phyloP scores from a whole-genome alignment of 177 flowering plant species.

The Telopea speciosissima region DNA sequence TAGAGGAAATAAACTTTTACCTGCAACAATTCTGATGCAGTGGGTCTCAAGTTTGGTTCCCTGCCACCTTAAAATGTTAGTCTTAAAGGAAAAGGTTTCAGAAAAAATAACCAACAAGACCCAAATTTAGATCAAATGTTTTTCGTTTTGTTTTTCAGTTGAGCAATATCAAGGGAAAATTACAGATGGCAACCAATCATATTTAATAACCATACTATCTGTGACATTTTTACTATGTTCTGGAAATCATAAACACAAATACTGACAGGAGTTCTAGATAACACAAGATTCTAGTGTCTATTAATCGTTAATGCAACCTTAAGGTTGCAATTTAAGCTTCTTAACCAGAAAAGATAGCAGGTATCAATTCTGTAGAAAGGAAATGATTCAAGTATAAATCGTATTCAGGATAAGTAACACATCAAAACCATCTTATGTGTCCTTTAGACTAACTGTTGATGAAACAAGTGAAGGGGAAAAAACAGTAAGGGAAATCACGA shows the following conservation, averaged over 20 bases:
- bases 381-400: too few species aligned
- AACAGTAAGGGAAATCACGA: neutral
- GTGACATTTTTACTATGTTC: too few species aligned
- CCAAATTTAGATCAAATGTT: neutral
- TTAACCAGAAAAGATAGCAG: too few species aligned
- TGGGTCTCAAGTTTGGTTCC: constrained; percentile 73
- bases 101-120: neutral
- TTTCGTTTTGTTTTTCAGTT: neutral
- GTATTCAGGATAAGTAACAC: too few species aligned
- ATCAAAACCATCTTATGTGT: too few species aligned
- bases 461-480: neutral
- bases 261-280: too few species aligned
- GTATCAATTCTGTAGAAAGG: too few species aligned
- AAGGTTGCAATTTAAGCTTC: too few species aligned
- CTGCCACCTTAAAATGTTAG: constrained; percentile 35
- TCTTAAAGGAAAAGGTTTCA: neutral
- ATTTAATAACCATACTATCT: too few species aligned
- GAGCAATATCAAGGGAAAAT: neutral
- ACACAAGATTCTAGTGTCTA: too few species aligned
- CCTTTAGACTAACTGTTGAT: neutral
- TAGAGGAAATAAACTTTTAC: constrained; percentile 20
- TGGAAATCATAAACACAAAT: too few species aligned
- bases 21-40: constrained; percentile 84
- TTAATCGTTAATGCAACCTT: too few species aligned
- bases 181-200: neutral